These are phyloP conservation scores for Wickerhamomyces sp. DNA, from an alignment of 1,139 yeast species.

Conservation along the genomic window DNA sequence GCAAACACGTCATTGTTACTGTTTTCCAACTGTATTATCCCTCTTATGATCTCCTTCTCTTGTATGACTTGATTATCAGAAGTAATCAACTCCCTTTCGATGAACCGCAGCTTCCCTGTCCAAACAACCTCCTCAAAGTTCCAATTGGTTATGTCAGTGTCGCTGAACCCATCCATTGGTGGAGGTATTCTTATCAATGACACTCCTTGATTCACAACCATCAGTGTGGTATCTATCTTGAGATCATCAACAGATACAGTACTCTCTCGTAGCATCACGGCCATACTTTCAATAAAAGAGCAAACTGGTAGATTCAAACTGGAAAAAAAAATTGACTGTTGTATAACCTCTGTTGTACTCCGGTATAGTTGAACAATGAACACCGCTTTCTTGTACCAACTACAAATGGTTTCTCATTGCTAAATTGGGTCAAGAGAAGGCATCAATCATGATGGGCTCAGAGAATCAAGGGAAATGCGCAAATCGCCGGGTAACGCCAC, in stretches of 20 bases:
- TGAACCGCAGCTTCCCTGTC: constrained; percentile 29
- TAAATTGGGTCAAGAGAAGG: no score
- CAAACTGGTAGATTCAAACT: not conserved
- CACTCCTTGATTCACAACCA: not conserved
- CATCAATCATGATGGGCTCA: no score
- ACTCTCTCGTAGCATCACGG: not conserved
- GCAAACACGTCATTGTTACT: constrained; percentile 27
- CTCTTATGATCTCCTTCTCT: constrained; percentile 14
- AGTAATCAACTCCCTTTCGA: constrained; percentile 6
- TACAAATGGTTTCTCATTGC: no score
- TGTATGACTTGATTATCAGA: not conserved
- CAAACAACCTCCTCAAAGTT: constrained; percentile 32
- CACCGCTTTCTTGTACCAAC: no score
- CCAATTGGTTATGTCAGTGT: constrained; percentile 28
- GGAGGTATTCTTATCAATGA: constrained; percentile 25
- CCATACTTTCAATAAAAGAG: not conserved
- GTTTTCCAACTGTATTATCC: constrained; percentile 29
- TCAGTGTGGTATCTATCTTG: not conserved
- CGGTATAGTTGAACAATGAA: no score
- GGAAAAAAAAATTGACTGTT: not conserved
- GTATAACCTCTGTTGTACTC: no score
- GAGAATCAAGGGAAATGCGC: no score
- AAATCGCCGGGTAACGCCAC: no score
- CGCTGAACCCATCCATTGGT: constrained; percentile 22
- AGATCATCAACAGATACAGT: not conserved